Percentiles rank a stretch among this genome's conserved stretches.
These are phyloP conservation scores for Stentor roeselii DNA, from an alignment of 73 alveolate genomes.

Conservation along the genomic window DNA sequence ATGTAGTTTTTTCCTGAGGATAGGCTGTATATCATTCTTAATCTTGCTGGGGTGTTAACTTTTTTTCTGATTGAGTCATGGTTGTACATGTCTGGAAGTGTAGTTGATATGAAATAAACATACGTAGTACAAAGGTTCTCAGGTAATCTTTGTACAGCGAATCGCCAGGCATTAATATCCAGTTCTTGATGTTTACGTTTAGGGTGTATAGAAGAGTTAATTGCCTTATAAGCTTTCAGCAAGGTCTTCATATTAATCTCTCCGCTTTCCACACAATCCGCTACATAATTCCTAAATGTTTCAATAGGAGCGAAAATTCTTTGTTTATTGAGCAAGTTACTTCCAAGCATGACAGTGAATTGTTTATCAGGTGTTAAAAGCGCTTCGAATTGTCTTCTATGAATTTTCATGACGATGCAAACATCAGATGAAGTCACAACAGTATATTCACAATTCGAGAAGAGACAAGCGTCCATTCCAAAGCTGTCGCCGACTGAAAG, in stretches of 20 bases:
- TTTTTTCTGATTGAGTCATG: neutral
- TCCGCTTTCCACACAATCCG: neutral
- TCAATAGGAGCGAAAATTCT: neutral
- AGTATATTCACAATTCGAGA: neutral
- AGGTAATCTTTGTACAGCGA: neutral
- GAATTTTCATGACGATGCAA: slow-evolving; percentile 1
- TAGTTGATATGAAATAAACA: neutral
- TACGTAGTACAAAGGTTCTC: neutral
- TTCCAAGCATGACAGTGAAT: neutral
- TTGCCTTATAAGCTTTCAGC: neutral
- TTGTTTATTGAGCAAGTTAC: neutral
- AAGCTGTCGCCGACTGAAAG: neutral
- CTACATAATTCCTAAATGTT: neutral
- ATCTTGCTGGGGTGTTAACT: neutral
- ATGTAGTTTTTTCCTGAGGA: neutral
- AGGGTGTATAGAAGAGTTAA: neutral
- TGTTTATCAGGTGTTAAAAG: neutral
- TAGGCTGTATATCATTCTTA: neutral
- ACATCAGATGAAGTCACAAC: neutral
- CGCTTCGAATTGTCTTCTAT: too few species aligned
- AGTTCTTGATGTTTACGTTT: neutral
- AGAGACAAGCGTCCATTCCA: neutral
- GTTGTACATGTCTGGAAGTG: neutral
- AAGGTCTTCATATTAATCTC: neutral
- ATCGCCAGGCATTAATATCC: neutral